Evolutionary conservation across 163 green algal genomes (phyloP).

Genomic region (Scenedesmus sp.): DNA sequence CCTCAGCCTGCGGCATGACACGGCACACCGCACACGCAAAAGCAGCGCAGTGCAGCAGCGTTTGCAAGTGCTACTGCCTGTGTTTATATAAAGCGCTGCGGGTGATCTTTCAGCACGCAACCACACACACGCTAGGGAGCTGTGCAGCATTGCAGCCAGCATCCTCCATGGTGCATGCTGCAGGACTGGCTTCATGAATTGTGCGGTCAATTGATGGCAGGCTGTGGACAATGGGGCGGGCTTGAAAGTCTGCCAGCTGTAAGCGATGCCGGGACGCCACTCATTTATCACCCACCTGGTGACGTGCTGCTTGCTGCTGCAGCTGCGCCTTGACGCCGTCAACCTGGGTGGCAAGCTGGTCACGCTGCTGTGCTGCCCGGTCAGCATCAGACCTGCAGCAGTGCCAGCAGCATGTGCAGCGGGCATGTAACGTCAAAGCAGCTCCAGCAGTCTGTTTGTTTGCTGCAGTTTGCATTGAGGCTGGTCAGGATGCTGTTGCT

Average conservation of each 20-base stretch:
- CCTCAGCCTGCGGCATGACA: slow-evolving; percentile 15
- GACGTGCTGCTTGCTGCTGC: not conserved
- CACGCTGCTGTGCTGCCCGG: not conserved
- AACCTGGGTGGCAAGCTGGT: not conserved
- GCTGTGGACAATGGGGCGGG: too few relatives aligned
- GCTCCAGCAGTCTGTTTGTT: too few relatives aligned
- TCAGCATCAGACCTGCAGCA: slow-evolving; percentile 1
- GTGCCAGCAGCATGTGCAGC: not conserved
- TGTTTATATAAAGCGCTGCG: not conserved
- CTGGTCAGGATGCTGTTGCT: not conserved
- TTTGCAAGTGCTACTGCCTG: not conserved
- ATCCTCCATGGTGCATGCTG: too few relatives aligned
- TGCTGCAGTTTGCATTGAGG: not conserved
- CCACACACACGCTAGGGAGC: too few relatives aligned
- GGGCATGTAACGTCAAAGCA: too few relatives aligned
- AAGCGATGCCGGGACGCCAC: too few relatives aligned
- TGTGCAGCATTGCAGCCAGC: too few relatives aligned
- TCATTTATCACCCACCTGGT: not conserved
- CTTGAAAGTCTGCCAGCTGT: too few relatives aligned
- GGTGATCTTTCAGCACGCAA: not conserved
- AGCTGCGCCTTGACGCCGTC: not conserved
- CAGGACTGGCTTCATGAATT: too few relatives aligned
- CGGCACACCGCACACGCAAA: not conserved
- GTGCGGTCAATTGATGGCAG: too few relatives aligned
- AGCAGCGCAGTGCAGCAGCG: not conserved